Evolutionary conservation across 345 rosid genomes (phyloP), one percentile per base, ranked within the genome.

Genomic region (Brassica juncea): DNA sequence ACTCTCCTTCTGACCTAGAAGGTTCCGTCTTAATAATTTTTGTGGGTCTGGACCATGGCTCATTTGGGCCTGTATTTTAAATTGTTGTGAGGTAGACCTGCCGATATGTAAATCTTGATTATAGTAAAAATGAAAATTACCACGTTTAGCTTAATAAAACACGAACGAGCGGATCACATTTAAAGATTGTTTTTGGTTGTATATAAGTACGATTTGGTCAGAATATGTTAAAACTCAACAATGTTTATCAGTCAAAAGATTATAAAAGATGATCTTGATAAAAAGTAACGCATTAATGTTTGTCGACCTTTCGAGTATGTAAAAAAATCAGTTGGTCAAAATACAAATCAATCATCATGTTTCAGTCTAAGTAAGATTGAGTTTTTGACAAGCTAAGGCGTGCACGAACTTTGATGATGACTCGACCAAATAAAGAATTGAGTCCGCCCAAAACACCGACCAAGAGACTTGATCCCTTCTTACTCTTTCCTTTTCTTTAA

Each of bases 391-490:
- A 79, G 44, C 77, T 75, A 80, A 76, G 86, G 91, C 91, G 84
- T 88, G 90, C 88, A 66, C 80, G 70, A 71, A 68, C 62, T 70
- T 76, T 82, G 84, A 84, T 82, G 79, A 88, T 87, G 82, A 83
- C 62, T 30, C 15, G 72, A 81, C 81, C 80, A 82, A 47, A 83
- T 70, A 58, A 71, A 84, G 77, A 82, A 71, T 23, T 6, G 25
- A 84, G 83, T 86, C 87, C 80, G 8, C 5, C 1, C 82, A 85
- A 86, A 74, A 73, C 76, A 65, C 81, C 78, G 78, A 79, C 82
- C 79, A 74, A 76, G 76, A 82, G 76, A 77, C 74, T 76, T 65
- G 82, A 78, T 80, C 83, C 83, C 65, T 60, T 81, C 74, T 80
- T 81, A 76, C 37, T 77, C 78, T 79, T 16, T 81, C 73, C 55